Base-by-base conservation (phyloP, 2,329 filamentous ascomycete species). In the Apiospora aurea region DNA sequence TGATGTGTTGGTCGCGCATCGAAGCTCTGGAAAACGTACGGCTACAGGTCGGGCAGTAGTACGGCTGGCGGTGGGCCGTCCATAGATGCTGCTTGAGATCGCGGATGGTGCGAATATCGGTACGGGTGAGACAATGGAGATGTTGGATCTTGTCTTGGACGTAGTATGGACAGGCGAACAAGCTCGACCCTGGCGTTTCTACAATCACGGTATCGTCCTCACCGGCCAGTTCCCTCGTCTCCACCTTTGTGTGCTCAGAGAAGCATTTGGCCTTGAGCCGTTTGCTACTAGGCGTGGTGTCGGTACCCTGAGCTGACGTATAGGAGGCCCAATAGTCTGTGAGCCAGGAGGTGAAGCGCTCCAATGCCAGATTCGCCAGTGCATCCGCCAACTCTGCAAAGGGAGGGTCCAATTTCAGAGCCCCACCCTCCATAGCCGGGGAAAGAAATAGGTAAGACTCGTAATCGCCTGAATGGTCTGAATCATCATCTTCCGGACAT, bases 141-240 rank as follows among this genome's bases (percentile, higher is more conserved):
- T 61, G 2, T 1, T 38, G 53, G 0, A 0, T 2, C 16, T 13
- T 61, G 29, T n/a, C 29, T 0, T 41, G 29, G 8, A n/a, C 0
- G 18, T 38, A 61, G 4, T n/a, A 64, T 0, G 29, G 57, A 13
- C 57, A 41, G 10, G 57, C 57, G 8, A n/a, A 41, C 1, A 6
- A 26, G 16, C 8, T 61, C 26, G 53, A 38, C 26, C 16, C 16
- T 18, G 53, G 53, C 6, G 53, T 21, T 21, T 61, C 53, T 0
- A 61, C 2, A 7, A 21, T 2, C 4, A 38, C 18, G 0, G 8
- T 61, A 6, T 18, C 53, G 7, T 21, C 18, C 18, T 61, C 53
- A 1, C 16, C 53, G 11, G 21, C 2, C 8, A 61, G 16, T 7
- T 51, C 47, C 13, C 51, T 29, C 16, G 51, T 34, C 7, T 61